These are phyloP conservation scores for Monilinia polystroma DNA, from an alignment of 2,329 filamentous ascomycete species.

Conservation along the genomic window DNA sequence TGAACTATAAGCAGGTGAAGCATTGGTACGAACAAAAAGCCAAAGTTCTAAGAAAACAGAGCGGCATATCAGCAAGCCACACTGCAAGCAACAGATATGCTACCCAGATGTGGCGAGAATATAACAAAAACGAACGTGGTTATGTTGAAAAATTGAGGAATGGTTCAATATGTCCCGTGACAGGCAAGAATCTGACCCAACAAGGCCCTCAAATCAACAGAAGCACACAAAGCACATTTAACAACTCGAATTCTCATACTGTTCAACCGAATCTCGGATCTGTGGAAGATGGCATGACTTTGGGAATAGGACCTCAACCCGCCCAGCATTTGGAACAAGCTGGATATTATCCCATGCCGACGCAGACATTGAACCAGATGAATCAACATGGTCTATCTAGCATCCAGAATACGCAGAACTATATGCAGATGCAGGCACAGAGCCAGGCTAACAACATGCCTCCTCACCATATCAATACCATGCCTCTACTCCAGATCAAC, in stretches of 20 bases:
- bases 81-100: neutral
- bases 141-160: constrained; percentile 3
- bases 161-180: neutral
- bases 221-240: too few species aligned
- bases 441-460: neutral
- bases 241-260: too few species aligned
- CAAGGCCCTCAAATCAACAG: too few species aligned
- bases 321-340: neutral
- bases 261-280: too few species aligned
- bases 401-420: neutral
- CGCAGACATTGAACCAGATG: neutral
- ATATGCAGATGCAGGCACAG: neutral
- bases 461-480: neutral
- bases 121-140: neutral
- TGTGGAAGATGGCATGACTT: too few species aligned
- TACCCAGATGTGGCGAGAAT: constrained; percentile 3
- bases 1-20: neutral
- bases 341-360: neutral
- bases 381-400: neutral
- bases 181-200: neutral
- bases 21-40: constrained; percentile 16
- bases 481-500: too few species aligned
- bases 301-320: too few species aligned
- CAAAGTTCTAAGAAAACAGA: neutral
- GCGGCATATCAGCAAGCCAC: neutral